These are phyloP conservation scores for Lobosporangium transversale DNA, from an alignment of 192 early-diverging fungal species.

Conservation along the genomic window DNA sequence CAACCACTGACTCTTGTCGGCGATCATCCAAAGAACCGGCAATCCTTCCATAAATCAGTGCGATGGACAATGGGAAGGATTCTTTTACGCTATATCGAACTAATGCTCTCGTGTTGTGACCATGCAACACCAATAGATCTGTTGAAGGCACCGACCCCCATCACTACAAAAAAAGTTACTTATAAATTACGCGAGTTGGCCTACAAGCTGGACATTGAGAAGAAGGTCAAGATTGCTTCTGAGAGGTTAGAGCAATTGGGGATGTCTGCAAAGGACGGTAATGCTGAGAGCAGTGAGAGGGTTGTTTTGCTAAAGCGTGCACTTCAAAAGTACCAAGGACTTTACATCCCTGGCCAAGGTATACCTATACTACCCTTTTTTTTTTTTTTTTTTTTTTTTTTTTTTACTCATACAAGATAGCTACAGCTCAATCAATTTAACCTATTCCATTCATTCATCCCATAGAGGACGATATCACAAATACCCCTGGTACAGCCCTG, in stretches of 20 bases:
- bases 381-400: too few relatives aligned
- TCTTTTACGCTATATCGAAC: background rate
- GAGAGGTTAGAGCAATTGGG: conserved; percentile 70
- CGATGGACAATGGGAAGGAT: too few relatives aligned
- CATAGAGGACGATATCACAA: conserved; percentile 44
- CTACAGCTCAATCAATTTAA: too few relatives aligned
- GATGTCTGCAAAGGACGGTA: conserved; percentile 62
- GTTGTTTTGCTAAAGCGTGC: conserved; percentile 75
- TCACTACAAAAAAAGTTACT: conserved; percentile 74
- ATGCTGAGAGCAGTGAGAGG: conserved; percentile 75
- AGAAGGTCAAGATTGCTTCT: conserved; percentile 86
- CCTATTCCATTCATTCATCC: too few relatives aligned
- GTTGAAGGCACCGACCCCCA: conserved; percentile 70
- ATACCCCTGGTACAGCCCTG: conserved; percentile 63
- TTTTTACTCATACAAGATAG: too few relatives aligned
- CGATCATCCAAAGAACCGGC: background rate
- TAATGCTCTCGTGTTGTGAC: background rate
- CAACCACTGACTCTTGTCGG: background rate
- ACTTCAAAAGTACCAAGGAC: conserved; percentile 84
- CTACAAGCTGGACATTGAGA: conserved; percentile 93
- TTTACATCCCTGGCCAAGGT: conserved; percentile 84
- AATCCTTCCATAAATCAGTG: background rate
- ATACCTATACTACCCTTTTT: conserved; percentile 56
- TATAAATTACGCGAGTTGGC: conserved; percentile 88
- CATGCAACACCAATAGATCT: conserved; percentile 59